A percentile compares a stretch with the other conserved stretches of the same genome.
Conservation (phyloP, 139 green algal genomes). For the Chlamydomonas incerta region DNA sequence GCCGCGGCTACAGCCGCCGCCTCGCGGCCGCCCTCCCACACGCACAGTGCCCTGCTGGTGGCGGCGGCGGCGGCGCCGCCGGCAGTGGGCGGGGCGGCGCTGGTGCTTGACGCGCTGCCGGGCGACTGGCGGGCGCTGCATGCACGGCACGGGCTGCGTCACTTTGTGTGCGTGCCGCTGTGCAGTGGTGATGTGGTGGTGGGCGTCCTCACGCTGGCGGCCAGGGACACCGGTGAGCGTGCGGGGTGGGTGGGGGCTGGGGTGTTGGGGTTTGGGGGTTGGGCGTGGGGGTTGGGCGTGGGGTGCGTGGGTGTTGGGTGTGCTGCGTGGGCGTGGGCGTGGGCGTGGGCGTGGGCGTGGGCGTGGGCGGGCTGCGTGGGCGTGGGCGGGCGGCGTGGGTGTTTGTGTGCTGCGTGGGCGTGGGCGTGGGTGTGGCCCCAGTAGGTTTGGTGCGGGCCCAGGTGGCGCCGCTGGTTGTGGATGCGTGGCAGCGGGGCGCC, state of each 20-base stretch:
- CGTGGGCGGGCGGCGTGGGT: too few species aligned
- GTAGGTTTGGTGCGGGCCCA: too few species aligned
- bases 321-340: too few species aligned
- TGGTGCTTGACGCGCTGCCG: background rate
- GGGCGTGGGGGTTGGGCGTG: background rate
- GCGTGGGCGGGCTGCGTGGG: too few species aligned
- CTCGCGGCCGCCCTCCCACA: too few species aligned
- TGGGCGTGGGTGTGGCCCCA: too few species aligned
- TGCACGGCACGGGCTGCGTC: background rate
- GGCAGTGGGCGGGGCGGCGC: background rate
- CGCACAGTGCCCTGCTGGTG: background rate
- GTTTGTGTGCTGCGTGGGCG: too few species aligned
- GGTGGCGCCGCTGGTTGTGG: too few species aligned
- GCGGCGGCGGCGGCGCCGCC: background rate
- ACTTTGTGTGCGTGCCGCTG: slow-evolving; percentile 16
- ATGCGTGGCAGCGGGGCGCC: too few species aligned
- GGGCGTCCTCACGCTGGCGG: slow-evolving; percentile 25
- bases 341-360: too few species aligned
- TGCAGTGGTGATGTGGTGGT: background rate
- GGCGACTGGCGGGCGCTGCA: slow-evolving; percentile 10
- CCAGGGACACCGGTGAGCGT: background rate
- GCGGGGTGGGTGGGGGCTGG: too few species aligned
- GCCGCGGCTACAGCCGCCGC: too few species aligned
- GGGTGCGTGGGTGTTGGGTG: background rate
- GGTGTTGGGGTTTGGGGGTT: background rate